Base-by-base conservation (phyloP, 139 green algal species). In the Volvox reticuliferus region DNA sequence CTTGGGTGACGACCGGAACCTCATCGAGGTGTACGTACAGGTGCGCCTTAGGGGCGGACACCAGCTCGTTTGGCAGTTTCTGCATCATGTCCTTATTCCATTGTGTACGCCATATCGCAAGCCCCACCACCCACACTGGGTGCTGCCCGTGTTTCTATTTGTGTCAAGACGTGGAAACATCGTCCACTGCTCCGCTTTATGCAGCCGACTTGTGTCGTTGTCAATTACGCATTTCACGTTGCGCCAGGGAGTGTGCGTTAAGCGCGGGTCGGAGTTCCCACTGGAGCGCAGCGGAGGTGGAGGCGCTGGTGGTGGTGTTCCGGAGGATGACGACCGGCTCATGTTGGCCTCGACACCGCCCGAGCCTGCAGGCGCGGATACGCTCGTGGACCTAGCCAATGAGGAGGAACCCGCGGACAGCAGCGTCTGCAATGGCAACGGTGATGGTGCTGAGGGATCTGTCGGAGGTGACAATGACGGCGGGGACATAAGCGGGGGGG, bases 1-100 rank as follows among this genome's bases (percentile, higher is more conserved):
- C 86, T 88, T 96, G 36, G 95, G 95, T 0, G 96, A 97, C 88
- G 96, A 97, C 94, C 79, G 96, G 12, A 96, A 96, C 87, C 95
- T 97, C 22, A 16, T 86, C 19, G 79, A 93, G 69, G 95, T 96
- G 68, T 96, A 90, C 61, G 93, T 97, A 35, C 87, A 94, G 71
- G 94, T 93, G 37, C 37, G 78, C 0, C 65, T 28, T 5, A 28
- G 65, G 16, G 65, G 16, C 16, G 24, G 65, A 16, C 21, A 24
- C 6, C 6, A 73, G 44, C 44, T 55, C 44, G 44, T 55, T 55
- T 55, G 44, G 44, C 44, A 9, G 44, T 55, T n/a, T 9, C 44
- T 55, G 44, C 44, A 55, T 55, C 44, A 14, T 9, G 9, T 5
- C 44, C 44, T 9, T 55, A 5, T 55, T 55, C 44, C 44, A 55